Evolutionary conservation across 1,284 basidiomycete genomes (phyloP), one percentile per base, ranked within the genome.

Genomic region (Cystobasidiaceae sp.): DNA sequence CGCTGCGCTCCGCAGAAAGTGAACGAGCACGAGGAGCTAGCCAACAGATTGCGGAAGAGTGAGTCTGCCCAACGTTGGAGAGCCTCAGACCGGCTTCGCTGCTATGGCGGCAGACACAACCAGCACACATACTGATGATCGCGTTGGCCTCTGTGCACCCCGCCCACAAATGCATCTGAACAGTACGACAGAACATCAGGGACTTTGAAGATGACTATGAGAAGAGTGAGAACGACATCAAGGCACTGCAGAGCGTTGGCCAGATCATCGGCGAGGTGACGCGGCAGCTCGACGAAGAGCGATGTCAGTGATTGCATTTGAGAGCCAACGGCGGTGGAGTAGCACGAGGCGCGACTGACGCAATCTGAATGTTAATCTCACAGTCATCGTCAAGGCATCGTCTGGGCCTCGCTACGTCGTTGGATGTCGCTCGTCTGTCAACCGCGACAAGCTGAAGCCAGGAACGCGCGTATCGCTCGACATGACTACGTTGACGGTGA

Each of bases 221-320:
- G 73, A 94, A 96, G 83, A 96, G 93, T 0, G 96, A 99, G 78
- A 93, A 99, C 46, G 94, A 98, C 76, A 97, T 99, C 80, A 97
- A 97, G 79, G 96, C 96, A 51, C 86, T 99, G 15, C 96, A 98
- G 77, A 96, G 91, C 11, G 96, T 98, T 9, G 96, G 96, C 11
- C 96, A 99, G 80, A 97, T 98, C 71, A 96, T 99, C 68, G 96
- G 93, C 67, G 96, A 99, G 79, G 92, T 99, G 66, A 86, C 98
- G 84, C 97, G 97, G 79, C 93, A 98, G 78, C 81, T 99, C 28
- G 96, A 98, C 74, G 92, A 97, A 68, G 94, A 98, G 79, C 83
- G 96, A 79, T 99, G 93, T 94, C 74, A 75, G 89, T 81, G 19
- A n/a, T n/a, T 21, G 9, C 11, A 49, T 19, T 49, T 23, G 15